Evolutionary conservation across 1,284 basidiomycete genomes (phyloP), one percentile per base, ranked within the genome.

Genomic region (Farysia itapuensis): DNA sequence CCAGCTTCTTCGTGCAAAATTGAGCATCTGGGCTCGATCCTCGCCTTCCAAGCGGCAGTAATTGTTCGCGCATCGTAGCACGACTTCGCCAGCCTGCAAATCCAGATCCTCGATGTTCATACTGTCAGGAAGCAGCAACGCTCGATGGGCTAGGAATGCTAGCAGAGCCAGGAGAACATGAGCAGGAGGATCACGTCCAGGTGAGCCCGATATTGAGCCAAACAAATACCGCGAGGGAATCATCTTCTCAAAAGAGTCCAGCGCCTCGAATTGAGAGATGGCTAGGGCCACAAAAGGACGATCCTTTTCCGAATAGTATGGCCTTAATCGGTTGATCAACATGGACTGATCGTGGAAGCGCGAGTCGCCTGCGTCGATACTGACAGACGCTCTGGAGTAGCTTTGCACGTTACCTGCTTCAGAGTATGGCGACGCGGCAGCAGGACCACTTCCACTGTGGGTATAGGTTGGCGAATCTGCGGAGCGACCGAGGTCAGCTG

Each of bases 221-320:
- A 65, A 69, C 12, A 69, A 43, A 31, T 58, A 63, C 14, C 64
- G 51, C 16, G 60, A 64, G 1, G 67, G 67, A 20, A 67, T 39
- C 49, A 67, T 52, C 47, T 69, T 69, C 23, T 57, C 59, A 5
- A 59, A 53, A 25, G 56, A 59, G 35, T 69, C 67, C 38, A 69
- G 47, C 19, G 51, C 67, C 37, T 53, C 54, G 34, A 67, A 67
- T 31, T 69, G 67, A 9, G 59, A 63, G 22, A 69, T 53, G 15
- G 64, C 64, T 13, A 69, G 49, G 14, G 67, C 59, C 19, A 69
- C 57, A 42, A 54, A 64, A 2, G 56, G 67, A 7, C 64, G 51
- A 21, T 69, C 67, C n/a, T 51, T 47, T 2, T 66, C 59, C 18
- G 37, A 41, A 25, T 61, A 66, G 43, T 64, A 52, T 9, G 57